These are phyloP conservation scores for Suhomyces vadensis DNA, from an alignment of 805 yeast genomes.

Conservation along the genomic window DNA sequence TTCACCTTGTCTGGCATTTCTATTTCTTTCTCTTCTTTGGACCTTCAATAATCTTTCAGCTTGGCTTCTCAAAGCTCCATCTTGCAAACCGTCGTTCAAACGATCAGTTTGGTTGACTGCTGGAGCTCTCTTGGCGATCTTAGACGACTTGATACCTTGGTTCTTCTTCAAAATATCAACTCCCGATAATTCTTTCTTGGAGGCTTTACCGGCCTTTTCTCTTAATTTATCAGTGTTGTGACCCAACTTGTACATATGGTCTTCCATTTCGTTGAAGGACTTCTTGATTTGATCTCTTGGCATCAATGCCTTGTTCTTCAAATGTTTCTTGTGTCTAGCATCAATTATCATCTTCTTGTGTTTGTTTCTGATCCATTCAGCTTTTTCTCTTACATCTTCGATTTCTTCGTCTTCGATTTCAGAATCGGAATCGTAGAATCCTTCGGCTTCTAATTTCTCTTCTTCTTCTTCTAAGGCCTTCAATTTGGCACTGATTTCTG, in stretches of 20 bases:
- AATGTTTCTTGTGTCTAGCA: slow-evolving; percentile 80
- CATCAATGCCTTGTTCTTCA: slow-evolving; percentile 83
- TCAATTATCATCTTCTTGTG: slow-evolving; percentile 92
- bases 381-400: slow-evolving; percentile 70
- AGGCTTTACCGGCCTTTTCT: slow-evolving; percentile 45
- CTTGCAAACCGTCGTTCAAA: slow-evolving; percentile 81
- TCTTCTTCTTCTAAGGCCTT: slow-evolving; percentile 97
- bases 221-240: slow-evolving; percentile 72
- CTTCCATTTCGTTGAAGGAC: slow-evolving; percentile 76
- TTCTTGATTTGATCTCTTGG: slow-evolving; percentile 87
- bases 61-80: slow-evolving; percentile 76
- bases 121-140: slow-evolving; percentile 46
- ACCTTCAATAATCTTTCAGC: slow-evolving; percentile 85
- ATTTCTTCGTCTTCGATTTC: slow-evolving; percentile 56
- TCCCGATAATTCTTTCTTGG: slow-evolving; percentile 55
- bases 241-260: slow-evolving; percentile 86
- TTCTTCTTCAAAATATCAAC: slow-evolving; percentile 74
- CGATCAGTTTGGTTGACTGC: slow-evolving; percentile 71
- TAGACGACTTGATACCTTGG: slow-evolving; percentile 41
- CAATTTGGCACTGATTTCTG: slow-evolving; percentile 90
- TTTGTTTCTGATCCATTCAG: slow-evolving; percentile 92
- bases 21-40: slow-evolving; percentile 91
- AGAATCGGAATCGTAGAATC: slow-evolving; percentile 90
- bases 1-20: slow-evolving; percentile 92
- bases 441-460: slow-evolving; percentile 88